phyloP scores from a whole-genome alignment of 2,329 filamentous ascomycete genomes.

The Stachybotrys chlorohalonatus region DNA sequence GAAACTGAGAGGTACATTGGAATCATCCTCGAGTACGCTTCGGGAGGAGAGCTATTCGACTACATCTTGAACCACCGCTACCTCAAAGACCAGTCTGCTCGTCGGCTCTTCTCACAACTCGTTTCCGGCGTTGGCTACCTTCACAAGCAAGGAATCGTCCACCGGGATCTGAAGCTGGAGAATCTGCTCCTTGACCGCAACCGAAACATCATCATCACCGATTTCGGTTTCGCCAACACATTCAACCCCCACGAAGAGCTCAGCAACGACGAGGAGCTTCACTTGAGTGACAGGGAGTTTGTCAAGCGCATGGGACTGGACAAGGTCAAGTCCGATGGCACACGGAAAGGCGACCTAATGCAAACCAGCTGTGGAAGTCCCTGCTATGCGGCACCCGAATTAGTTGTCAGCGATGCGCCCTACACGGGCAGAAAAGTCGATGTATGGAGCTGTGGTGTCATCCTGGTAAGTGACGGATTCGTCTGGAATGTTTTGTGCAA shows the following conservation, averaged over 20 bases:
- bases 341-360: conserved; percentile 89
- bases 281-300: conserved; percentile 77
- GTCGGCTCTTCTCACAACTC: conserved; percentile 87
- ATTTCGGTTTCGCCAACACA: conserved; percentile 98
- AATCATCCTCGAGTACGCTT: conserved; percentile 97
- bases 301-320: conserved; percentile 84
- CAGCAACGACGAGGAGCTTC: conserved; percentile 80
- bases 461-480: conserved; percentile 59
- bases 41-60: conserved; percentile 94
- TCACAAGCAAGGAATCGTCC: conserved; percentile 97
- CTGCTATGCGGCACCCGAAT: conserved; percentile 92
- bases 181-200: conserved; percentile 93
- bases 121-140: conserved; percentile 95
- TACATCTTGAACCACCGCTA: conserved; percentile 97
- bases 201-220: conserved; percentile 98
- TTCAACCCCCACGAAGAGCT: conserved; percentile 87
- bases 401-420: conserved; percentile 93
- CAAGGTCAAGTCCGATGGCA: conserved; percentile 62
- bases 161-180: conserved; percentile 92
- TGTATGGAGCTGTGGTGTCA: conserved; percentile 98
- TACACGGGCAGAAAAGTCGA: conserved; percentile 98
- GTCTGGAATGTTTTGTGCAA: too few relatives aligned
- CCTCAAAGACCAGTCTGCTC: conserved; percentile 84
- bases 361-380: conserved; percentile 98
- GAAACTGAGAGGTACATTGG: conserved; percentile 96